A percentile compares a stretch with the other conserved stretches of the same genome.
phyloP scores from a whole-genome alignment of 371 early-diverging fungal genomes.

The Spraguea lophii region DNA sequence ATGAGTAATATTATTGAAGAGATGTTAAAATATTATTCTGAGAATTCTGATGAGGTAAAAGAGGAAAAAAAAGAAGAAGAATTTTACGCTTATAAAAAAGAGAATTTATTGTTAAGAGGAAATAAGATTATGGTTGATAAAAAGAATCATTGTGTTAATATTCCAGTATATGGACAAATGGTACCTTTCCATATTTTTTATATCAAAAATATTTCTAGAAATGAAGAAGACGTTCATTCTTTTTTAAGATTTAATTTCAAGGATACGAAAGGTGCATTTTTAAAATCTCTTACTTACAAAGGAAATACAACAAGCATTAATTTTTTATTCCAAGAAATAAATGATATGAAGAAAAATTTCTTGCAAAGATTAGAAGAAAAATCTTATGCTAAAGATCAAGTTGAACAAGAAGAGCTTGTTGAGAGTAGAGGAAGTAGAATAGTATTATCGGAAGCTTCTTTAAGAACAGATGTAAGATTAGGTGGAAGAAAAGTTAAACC shows the following conservation, averaged over 20 bases:
- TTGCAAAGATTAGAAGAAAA: constrained; percentile 6
- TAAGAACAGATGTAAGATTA: constrained; percentile 38
- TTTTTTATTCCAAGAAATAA: constrained; percentile 24
- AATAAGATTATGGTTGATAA: constrained; percentile 32
- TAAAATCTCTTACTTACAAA: constrained; percentile 30
- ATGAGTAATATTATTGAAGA: constrained; percentile 44
- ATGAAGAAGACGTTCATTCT: constrained; percentile 14
- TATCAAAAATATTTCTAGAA: constrained; percentile 39
- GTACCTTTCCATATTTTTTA: constrained; percentile 44
- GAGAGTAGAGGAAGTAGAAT: constrained; percentile 11
- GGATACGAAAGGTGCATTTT: not conserved
- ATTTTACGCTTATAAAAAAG: constrained; percentile 35
- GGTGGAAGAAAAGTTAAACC: constrained; percentile 31
- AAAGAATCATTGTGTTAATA: constrained; percentile 23
- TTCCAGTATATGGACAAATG: constrained; percentile 36
- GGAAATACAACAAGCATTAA: constrained; percentile 5
- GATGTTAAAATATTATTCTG: constrained; percentile 28
- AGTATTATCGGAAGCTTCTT: constrained; percentile 30
- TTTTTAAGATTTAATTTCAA: constrained; percentile 39
- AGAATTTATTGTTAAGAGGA: constrained; percentile 34
- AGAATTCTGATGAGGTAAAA: constrained; percentile 4
- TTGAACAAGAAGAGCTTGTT: constrained; percentile 36
- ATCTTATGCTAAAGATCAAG: constrained; percentile 11
- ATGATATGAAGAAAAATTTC: constrained; percentile 33
- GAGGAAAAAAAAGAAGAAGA: constrained; percentile 12